Evolutionary conservation across 192 early-diverging fungal genomes (phyloP), one percentile per base, ranked within the genome.

Genomic region (Podochytrium sp.): DNA sequence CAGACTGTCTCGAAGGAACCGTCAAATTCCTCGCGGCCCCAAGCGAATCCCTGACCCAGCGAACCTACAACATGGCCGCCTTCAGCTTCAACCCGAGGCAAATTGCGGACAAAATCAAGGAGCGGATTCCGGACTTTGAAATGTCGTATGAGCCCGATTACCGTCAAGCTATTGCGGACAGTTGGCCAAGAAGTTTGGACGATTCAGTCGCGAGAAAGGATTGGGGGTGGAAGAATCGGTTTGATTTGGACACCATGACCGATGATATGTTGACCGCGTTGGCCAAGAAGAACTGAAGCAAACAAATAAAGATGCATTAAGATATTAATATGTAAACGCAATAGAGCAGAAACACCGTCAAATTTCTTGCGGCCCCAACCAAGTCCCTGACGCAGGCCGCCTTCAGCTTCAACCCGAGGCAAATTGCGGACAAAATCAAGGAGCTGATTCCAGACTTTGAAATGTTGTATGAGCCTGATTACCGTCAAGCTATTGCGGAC

Each of bases 1-100:
- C 82, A 47, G 89, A 90, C 72, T 90, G 89, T 34, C 85, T 90
- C 61, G 77, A 78, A 41, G 89, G 89, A n/a, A 90, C 89, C 7
- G 77, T 90, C 62, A 82, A 86, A 53, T 83, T 87, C 27, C 80
- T 90, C 12, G 83, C 83, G 1, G 71, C 87, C 16, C 87, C 87
- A 29, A 74, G 74, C 25, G 76, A 79, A 3, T 56, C 74, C 0
- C 65, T 90, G 53, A 86, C 86, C 2, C 87, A 89, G 71, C 72
- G 85, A 2, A 85, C 86, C 7, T 90, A 90, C 73, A 90, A 90
- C 65, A 83, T 90, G 38, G 82, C 85, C 29, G 89, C 87, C 0
- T 85, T 84, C 56, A 84, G 82, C 10, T 90, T 88, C 69, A 83
- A 85, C 51, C 89, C 89, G 1, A 78, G 58, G 18, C 83, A 90